Base-by-base conservation (phyloP, 306 rosid species). In the Corylus americana region DNA sequence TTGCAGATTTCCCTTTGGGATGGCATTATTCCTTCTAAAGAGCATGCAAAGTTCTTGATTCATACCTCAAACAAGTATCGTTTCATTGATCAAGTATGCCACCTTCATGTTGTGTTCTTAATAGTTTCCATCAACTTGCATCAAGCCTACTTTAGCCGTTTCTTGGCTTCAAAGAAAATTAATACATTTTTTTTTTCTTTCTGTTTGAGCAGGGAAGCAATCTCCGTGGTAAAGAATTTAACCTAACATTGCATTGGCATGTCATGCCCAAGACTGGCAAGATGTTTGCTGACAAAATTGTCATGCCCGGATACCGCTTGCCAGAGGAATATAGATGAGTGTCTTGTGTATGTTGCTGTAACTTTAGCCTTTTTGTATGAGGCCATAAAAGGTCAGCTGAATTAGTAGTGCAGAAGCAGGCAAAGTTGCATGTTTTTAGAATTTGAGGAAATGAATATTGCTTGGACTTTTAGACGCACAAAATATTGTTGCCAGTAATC, bases 181-280 rank as follows among this genome's bases (percentile, higher is more conserved):
- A 2, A 74, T 69, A 77, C 6, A 9, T 64, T 47, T 55, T 54
- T 14, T 37, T 49, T 80, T 68, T 20, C 44, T 16, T 49, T 39
- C n/a, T 20, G 27, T 13, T 11, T 81, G 53, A 79, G 51, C 82
- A 95, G 99, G 99, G 98, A 82, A 88, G 82, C 85, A 93, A 93
- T 87, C 86, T 93, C 74, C 90, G 94, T 3, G 94, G 98, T 22
- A 93, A 91, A 84, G 97, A 87, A 37, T 91, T 86, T 80, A 95
- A 95, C 92, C 77, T 95, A 83, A 93, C 99, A 37, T 37, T 95
- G 90, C 99, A 95, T 86, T 95, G 99, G 99, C 99, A 95, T 73
- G 93, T 93, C 48, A 95, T 95, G 99, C 99, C 99, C 67, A 93
- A 93, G 90, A 91, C 97, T 27, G 99, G 99, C 55, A 95, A 93